A percentile compares a stretch with the other conserved stretches of the same genome.
phyloP scores from a whole-genome alignment of 2,329 filamentous ascomycete species.

The Fusarium denticulatum region DNA sequence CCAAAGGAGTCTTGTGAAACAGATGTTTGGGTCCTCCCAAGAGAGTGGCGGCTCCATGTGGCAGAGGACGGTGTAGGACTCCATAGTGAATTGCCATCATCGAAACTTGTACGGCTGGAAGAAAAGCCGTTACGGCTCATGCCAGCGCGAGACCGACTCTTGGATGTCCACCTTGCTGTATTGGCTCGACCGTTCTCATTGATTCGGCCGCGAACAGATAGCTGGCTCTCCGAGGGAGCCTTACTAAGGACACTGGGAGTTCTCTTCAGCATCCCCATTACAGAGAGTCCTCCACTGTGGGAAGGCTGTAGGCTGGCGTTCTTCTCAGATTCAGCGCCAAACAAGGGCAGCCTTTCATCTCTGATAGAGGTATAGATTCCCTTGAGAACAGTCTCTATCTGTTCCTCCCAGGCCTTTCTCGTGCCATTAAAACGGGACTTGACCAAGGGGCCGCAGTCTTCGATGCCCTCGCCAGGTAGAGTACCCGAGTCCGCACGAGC shows the following conservation, averaged over 20 bases:
- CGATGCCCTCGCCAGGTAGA: slow-evolving; percentile 49
- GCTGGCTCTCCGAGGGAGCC: slow-evolving; percentile 82
- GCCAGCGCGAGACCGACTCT: slow-evolving; percentile 80
- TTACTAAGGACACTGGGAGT: slow-evolving; percentile 93
- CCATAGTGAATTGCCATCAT: slow-evolving; percentile 90
- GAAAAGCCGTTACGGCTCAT: slow-evolving; percentile 83
- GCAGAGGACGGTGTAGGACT: slow-evolving; percentile 87
- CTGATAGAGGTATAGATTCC: slow-evolving; percentile 92
- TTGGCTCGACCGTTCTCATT: slow-evolving; percentile 64
- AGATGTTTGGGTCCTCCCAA: slow-evolving; percentile 89
- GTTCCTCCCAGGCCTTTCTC: slow-evolving; percentile 83
- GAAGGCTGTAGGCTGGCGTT: slow-evolving; percentile 51
- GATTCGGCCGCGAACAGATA: slow-evolving; percentile 75
- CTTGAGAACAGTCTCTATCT: slow-evolving; percentile 90
- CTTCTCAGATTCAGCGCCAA: slow-evolving; percentile 70
- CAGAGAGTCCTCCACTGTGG: slow-evolving; percentile 74
- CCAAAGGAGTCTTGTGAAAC: slow-evolving; percentile 93
- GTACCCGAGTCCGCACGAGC: slow-evolving; percentile 55
- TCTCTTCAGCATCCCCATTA: slow-evolving; percentile 81
- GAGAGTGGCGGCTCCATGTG: slow-evolving; percentile 93
- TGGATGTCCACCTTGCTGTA: slow-evolving; percentile 81
- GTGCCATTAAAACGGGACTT: slow-evolving; percentile 79
- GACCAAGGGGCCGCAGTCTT: slow-evolving; percentile 78
- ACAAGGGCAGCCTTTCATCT: slow-evolving; percentile 85
- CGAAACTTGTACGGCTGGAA: slow-evolving; percentile 92